These are phyloP conservation scores for Suillus paluster DNA, from an alignment of 768 basidiomycete genomes.

Conservation along the genomic window DNA sequence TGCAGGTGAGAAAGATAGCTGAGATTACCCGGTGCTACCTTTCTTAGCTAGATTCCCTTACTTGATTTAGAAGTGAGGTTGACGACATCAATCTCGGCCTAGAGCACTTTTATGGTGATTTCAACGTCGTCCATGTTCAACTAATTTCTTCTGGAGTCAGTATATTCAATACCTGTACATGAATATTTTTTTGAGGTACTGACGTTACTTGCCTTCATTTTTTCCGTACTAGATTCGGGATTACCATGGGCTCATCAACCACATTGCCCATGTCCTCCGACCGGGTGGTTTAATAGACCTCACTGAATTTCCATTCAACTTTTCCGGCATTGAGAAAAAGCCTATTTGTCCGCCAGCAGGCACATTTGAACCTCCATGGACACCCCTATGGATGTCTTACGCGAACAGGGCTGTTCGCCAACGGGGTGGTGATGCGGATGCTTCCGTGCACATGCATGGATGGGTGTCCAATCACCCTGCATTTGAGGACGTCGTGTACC, in stretches of 20 bases:
- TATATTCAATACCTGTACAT: constrained; percentile 11
- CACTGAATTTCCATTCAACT: constrained; percentile 69
- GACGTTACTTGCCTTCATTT: constrained; percentile 19
- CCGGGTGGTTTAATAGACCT: constrained; percentile 72
- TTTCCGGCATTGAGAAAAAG: constrained; percentile 57
- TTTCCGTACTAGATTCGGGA: constrained; percentile 61
- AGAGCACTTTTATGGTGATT: constrained; percentile 80
- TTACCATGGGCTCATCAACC: constrained; percentile 64
- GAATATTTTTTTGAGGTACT: constrained; percentile 9
- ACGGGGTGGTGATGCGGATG: constrained; percentile 67
- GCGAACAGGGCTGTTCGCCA: constrained; percentile 54
- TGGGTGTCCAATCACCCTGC: constrained; percentile 60
- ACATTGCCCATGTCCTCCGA: constrained; percentile 67
- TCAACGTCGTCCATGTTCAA: constrained; percentile 75
- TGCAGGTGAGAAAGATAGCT: constrained; percentile 52
- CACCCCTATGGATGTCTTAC: constrained; percentile 65
- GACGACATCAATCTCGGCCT: constrained; percentile 86
- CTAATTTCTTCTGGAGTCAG: constrained; percentile 76
- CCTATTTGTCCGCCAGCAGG: constrained; percentile 48
- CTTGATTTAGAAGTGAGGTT: constrained; percentile 66
- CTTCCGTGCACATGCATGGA: constrained; percentile 54
- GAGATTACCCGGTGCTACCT: constrained; percentile 6
- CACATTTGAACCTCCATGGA: constrained; percentile 56
- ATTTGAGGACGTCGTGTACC: constrained; percentile 62
- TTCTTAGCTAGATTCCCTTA: constrained; percentile 10